Percentiles rank a stretch among this genome's conserved stretches.
Conservation (phyloP, 1,284 basidiomycete genomes). For the Crepidotus sp. region DNA sequence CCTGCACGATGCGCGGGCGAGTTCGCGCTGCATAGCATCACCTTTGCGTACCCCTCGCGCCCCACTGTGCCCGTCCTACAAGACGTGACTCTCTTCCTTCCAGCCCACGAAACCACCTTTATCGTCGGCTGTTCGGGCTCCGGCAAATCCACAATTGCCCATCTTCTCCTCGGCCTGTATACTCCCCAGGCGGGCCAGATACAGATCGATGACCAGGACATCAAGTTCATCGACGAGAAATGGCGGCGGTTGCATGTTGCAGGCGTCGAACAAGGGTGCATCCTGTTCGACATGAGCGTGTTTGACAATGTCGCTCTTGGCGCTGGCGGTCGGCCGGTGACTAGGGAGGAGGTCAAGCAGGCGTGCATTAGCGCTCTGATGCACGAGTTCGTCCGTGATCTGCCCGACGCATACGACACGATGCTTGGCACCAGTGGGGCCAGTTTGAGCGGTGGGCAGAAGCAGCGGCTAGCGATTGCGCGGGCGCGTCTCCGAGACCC, state of each 20-base stretch:
- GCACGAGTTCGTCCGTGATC: constrained; percentile 77
- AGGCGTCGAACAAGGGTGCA: constrained; percentile 69
- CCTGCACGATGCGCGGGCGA: constrained; percentile 64
- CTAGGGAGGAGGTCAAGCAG: constrained; percentile 63
- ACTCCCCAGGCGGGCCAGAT: constrained; percentile 52
- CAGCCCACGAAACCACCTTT: constrained; percentile 82
- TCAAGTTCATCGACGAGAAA: constrained; percentile 65
- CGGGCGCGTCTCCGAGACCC: constrained; percentile 84
- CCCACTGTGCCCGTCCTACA: constrained; percentile 52
- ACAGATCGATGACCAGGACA: constrained; percentile 75
- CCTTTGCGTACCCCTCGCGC: constrained; percentile 84
- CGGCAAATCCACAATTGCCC: constrained; percentile 89
- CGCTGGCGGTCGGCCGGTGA: constrained; percentile 49
- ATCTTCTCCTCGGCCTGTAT: constrained; percentile 79
- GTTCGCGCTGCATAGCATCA: constrained; percentile 67
- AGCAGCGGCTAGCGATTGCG: constrained; percentile 87
- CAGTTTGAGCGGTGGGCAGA: constrained; percentile 86
- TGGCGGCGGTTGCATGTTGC: constrained; percentile 73
- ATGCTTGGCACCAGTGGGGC: constrained; percentile 67
- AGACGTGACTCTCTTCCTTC: constrained; percentile 68
- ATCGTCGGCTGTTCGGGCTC: constrained; percentile 88
- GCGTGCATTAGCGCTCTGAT: constrained; percentile 84
- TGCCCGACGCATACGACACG: constrained; percentile 88
- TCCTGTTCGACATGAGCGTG: constrained; percentile 71
- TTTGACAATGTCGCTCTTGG: constrained; percentile 89